These are phyloP conservation scores for Epithemia pelagica DNA, from an alignment of 108 stramenopile genomes.

Conservation along the genomic window DNA sequence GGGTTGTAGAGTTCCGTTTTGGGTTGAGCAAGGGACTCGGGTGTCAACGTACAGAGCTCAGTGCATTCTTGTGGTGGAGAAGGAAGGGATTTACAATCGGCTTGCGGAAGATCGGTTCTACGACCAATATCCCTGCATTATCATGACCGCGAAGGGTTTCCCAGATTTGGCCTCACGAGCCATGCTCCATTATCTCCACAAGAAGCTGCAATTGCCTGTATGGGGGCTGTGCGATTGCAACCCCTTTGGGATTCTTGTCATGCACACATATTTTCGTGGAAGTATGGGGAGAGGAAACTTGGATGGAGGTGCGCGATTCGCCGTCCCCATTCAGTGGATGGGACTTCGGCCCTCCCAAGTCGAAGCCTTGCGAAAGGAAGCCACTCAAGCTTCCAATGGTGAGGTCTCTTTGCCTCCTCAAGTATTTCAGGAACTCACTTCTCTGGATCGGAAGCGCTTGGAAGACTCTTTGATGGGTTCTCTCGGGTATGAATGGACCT, in stretches of 20 bases:
- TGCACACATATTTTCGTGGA: conserved; percentile 55
- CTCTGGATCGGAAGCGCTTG: conserved; percentile 49
- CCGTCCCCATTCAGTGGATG: conserved; percentile 65
- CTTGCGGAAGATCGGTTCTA: conserved; percentile 91
- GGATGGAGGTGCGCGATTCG: conserved; percentile 33
- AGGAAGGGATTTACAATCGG: conserved; percentile 95
- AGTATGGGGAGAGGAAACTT: conserved; percentile 26
- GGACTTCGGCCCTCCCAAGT: conserved; percentile 67
- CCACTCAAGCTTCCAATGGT: conserved; percentile 54
- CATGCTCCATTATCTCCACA: conserved; percentile 54
- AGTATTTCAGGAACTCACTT: conserved; percentile 66
- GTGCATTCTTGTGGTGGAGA: conserved; percentile 92
- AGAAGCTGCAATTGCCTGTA: conserved; percentile 52
- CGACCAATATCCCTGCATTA: conserved; percentile 84
- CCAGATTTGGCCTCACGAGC: conserved; percentile 88
- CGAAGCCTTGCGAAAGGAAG: conserved; percentile 5
- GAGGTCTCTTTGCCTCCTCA: conserved; percentile 63
- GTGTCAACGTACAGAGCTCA: conserved; percentile 33
- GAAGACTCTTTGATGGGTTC: conserved; percentile 16
- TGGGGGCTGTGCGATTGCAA: conserved; percentile 77
- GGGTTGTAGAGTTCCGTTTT: neutral
- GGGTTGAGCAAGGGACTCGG: neutral
- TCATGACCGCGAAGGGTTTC: conserved; percentile 95
- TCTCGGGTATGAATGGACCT: conserved; percentile 11
- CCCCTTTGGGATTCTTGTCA: conserved; percentile 71